phyloP scores from a whole-genome alignment of 805 yeast genomes.

The Kluyveromyces nonfermentans region DNA sequence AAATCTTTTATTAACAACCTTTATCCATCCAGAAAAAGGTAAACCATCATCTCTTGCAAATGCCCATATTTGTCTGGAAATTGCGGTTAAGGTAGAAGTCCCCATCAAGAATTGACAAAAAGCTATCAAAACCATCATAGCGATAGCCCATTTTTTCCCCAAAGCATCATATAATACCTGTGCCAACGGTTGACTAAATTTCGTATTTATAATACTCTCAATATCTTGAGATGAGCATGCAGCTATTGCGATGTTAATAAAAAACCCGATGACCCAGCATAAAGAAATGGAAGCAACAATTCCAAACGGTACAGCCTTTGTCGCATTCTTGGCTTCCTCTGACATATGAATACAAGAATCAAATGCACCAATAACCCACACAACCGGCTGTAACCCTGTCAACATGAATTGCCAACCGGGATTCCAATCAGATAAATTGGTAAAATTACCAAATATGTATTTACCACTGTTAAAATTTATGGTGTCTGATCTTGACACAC shows the following conservation, averaged over 20 bases:
- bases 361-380: constrained; percentile 69
- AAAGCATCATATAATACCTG: constrained; percentile 51
- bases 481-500: constrained; percentile 28
- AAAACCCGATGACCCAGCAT: constrained; percentile 50
- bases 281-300: constrained; percentile 45
- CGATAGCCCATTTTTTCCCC: constrained; percentile 55
- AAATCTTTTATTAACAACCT: constrained; percentile 42
- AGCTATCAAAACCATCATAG: constrained; percentile 49
- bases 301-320: constrained; percentile 54
- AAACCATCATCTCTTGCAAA: constrained; percentile 67
- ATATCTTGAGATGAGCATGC: constrained; percentile 44
- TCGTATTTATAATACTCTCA: constrained; percentile 32
- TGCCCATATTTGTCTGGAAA: constrained; percentile 62
- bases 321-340: constrained; percentile 58
- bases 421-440: constrained; percentile 45
- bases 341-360: constrained; percentile 65
- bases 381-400: constrained; percentile 48
- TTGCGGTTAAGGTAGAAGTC: constrained; percentile 47
- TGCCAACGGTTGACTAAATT: constrained; percentile 55
- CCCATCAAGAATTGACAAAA: constrained; percentile 60
- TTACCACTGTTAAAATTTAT: constrained; percentile 36
- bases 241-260: constrained; percentile 41
- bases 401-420: constrained; percentile 46
- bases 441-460: constrained; percentile 44
- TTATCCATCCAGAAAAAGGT: constrained; percentile 45